Evolutionary conservation across 129 eudicot genomes (phyloP).

Genomic region (Solidago caesia): DNA sequence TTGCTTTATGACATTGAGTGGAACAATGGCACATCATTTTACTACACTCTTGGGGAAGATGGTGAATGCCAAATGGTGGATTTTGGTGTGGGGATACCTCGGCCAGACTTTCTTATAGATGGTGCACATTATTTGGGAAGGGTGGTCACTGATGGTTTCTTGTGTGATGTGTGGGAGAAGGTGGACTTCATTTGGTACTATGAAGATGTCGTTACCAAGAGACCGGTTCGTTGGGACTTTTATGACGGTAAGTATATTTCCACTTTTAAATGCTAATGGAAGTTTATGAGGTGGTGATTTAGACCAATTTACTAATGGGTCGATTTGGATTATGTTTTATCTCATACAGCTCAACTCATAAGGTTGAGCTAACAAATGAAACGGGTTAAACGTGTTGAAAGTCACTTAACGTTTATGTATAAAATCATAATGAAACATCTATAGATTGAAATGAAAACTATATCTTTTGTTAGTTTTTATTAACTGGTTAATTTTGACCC

Average conservation of each 20-base stretch:
- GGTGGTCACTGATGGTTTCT: conserved; percentile 39
- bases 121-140: conserved; percentile 38
- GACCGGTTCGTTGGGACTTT: conserved; percentile 51
- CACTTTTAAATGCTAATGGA: not conserved
- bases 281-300: no score
- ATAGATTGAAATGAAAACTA: no score
- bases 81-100: conserved; percentile 42
- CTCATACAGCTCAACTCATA: not conserved
- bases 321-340: not conserved
- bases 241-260: conserved; percentile 20
- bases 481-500: no score
- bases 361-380: not conserved
- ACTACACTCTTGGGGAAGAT: conserved; percentile 34
- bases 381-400: not conserved
- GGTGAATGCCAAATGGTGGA: conserved; percentile 18
- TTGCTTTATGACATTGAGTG: conserved; percentile 40
- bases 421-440: no score
- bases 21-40: conserved; percentile 44
- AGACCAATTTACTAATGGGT: not conserved
- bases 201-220: conserved; percentile 41
- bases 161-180: conserved; percentile 46
- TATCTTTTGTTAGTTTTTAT: no score
- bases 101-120: conserved; percentile 35
- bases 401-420: no score
- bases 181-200: conserved; percentile 42